Evolutionary conservation across 371 early-diverging fungal genomes (phyloP).

Genomic region (Sporodiniella umbellata): DNA sequence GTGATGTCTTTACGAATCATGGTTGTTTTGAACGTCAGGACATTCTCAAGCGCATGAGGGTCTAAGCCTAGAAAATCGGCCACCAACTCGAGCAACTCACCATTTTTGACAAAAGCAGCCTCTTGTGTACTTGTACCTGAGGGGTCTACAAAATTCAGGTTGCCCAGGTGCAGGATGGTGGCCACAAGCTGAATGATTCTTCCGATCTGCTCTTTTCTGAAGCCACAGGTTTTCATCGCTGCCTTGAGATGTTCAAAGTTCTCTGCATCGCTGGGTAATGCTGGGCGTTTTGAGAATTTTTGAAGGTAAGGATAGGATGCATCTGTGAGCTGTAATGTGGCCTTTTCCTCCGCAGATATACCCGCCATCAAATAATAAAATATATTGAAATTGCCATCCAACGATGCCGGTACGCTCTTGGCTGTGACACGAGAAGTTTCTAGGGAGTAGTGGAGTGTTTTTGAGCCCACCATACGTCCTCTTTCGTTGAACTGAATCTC

Average conservation of each 20-base stretch:
- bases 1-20: constrained; percentile 79
- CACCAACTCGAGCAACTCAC: constrained; percentile 74
- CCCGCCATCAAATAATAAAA: constrained; percentile 82
- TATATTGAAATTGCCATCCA: constrained; percentile 87
- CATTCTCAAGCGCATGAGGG: constrained; percentile 74
- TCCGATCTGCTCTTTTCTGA: constrained; percentile 74
- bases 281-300: constrained; percentile 12
- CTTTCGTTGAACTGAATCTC: constrained; percentile 87
- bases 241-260: constrained; percentile 67
- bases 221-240: constrained; percentile 79
- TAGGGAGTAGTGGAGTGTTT: constrained; percentile 86
- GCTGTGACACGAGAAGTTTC: constrained; percentile 78
- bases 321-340: constrained; percentile 25
- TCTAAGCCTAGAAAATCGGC: constrained; percentile 87
- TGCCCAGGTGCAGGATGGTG: constrained; percentile 89
- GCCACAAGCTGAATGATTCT: constrained; percentile 86
- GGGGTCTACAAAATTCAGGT: constrained; percentile 76
- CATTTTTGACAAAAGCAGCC: constrained; percentile 71
- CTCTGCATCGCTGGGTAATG: constrained; percentile 23
- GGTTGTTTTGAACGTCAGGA: constrained; percentile 84
- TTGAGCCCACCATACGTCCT: constrained; percentile 55
- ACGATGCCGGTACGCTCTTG: constrained; percentile 21
- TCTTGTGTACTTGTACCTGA: constrained; percentile 53
- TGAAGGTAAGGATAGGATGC: constrained; percentile 18
- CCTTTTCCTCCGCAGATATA: constrained; percentile 36